Base-by-base conservation (phyloP, 805 yeast species). In the Teunomyces stri region DNA sequence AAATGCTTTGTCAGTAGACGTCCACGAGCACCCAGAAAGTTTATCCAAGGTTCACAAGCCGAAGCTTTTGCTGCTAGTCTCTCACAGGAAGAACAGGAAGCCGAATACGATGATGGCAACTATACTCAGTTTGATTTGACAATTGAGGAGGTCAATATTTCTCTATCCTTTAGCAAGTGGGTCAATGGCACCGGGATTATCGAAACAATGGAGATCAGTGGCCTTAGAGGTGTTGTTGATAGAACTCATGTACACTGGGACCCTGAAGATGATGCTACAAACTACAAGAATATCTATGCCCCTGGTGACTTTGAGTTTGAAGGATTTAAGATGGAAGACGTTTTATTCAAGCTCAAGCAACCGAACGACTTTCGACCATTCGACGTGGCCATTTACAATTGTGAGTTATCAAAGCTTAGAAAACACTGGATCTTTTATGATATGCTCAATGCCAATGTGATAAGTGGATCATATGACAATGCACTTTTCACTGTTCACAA, bases 301-400 rank as follows among this genome's bases (percentile, higher is more conserved):
- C 90, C 91, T 0, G 98, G 97, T 6, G 99, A 94, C 68, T 92
- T 95, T 73, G 97, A 94, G 63, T 81, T 92, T 59, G 91, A 87
- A 44, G 80, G 81, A 47, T 87, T 89, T 62, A 80, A 78, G 47
- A 78, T 92, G 81, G 89, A 87, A 55, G 99, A 94, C 65, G 85
- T 88, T 2, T 68, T 92, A 45, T 84, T 94, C 51, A 87, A 92
- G 2, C 68, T 94, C 51, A 75, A 77, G 50, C 97, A 91, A 64
- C 98, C 98, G 0, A 73, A 72, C 43, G 85, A 79, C 3, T 87
- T 89, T 64, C 75, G 95, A 49, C 91, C 94, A 0, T 88, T 94
- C 61, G 82, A 87, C 52, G 87, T 94, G 30, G 87, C 96, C 52
- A 77, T 94, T n/a, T 91, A 86, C 67, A 85, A 82, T 59, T 87